Base-by-base conservation (phyloP, 2,329 filamentous ascomycete genomes). In the Elsinoe ampelina region DNA sequence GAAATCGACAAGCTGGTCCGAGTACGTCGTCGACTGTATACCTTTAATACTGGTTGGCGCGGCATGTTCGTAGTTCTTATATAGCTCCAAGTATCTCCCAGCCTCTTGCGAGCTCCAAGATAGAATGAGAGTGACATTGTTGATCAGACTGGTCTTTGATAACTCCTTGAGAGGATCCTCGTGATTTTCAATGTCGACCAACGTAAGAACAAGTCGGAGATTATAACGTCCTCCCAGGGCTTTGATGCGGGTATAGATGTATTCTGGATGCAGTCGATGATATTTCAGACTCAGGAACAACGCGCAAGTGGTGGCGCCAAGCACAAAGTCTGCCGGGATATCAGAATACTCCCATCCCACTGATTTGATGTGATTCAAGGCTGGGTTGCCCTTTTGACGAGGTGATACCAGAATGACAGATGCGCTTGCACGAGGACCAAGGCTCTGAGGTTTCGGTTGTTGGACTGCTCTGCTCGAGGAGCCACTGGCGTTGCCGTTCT, bases 341-440 rank as follows among this genome's bases (percentile, higher is more conserved):
- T 97, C 92, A 60, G 89, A 91, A 71, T 95, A 97, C 72, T 98
- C 93, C 93, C 93, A 98, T 0, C 90, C 82, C 58, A 95, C 78
- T 1, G 86, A 84, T 59, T 86, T 85, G 64, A 98, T 81, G 70
- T 85, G 83, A 55, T 88, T 86, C 30, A 98, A 75, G 51, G 97
- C 87, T 0, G 93, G 93, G 65, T 98, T 98, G 60, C 92, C 93
- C 71, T 95, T 95, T 71, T 98, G 91, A 39, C 91, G 84, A 13
- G 89, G 86, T 35, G 91, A 96, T 30, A 97, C 91, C 17, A 95
- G 79, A 62, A 97, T 95, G 4, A 86, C 83, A 13, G 87, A 89
- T 3, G 86, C 85, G 1, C 82, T 77, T 54, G 78, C 69, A 62
- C 81, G 77, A 59, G 82, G 80, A 0, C 88, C 80, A 2, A 95